A percentile compares a stretch with the other conserved stretches of the same genome.
Evolutionary conservation across 2,329 filamentous ascomycete species (phyloP).

Genomic region (Nigrospora osmanthi): DNA sequence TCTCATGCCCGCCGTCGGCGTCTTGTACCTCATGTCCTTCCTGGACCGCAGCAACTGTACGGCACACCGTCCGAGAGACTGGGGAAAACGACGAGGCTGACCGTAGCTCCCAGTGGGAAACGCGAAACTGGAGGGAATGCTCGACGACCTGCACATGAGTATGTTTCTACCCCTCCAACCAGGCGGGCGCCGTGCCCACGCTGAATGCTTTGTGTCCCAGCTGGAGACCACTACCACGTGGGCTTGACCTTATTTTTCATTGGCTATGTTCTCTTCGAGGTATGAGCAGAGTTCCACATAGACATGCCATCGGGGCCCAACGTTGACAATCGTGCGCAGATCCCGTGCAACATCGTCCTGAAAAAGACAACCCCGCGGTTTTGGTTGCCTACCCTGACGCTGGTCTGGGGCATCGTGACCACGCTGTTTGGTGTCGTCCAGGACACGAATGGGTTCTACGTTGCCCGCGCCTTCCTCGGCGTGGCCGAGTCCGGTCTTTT

Average conservation of each 20-base stretch:
- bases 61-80: too few relatives aligned
- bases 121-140: conserved; percentile 47
- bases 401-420: conserved; percentile 25
- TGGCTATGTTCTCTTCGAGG: conserved; percentile 50
- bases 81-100: conserved; percentile 30
- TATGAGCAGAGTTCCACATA: conserved; percentile 8
- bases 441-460: conserved; percentile 23
- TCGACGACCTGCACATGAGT: conserved; percentile 45
- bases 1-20: conserved; percentile 50
- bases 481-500: conserved; percentile 50
- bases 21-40: conserved; percentile 52
- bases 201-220: conserved; percentile 53
- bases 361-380: conserved; percentile 53
- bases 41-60: conserved; percentile 35
- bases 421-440: conserved; percentile 15
- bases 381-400: conserved; percentile 58
- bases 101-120: conserved; percentile 34
- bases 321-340: conserved; percentile 42
- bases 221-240: conserved; percentile 57
- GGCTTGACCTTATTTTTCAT: conserved; percentile 61
- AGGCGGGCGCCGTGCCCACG: conserved; percentile 54
- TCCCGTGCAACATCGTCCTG: conserved; percentile 52
- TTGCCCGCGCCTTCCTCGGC: conserved; percentile 37
- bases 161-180: conserved; percentile 39
- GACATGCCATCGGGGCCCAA: too few relatives aligned